Evolutionary conservation across 2,329 filamentous ascomycete genomes (phyloP).

Genomic region (Monosporascus sp.): DNA sequence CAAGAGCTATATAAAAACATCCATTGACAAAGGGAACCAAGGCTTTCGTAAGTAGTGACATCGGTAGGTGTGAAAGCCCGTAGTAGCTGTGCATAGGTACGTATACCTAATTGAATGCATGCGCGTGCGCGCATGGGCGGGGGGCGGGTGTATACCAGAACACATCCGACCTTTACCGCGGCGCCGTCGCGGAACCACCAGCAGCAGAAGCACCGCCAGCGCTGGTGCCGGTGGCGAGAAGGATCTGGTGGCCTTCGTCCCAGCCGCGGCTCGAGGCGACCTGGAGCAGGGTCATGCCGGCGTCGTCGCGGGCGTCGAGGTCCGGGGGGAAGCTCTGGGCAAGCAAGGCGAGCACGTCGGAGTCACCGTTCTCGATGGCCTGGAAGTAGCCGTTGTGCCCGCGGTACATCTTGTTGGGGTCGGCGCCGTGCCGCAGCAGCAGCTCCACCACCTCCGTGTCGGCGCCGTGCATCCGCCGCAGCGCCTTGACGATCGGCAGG

Average conservation of each 20-base stretch:
- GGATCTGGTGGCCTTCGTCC: conserved; percentile 48
- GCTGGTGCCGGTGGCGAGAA: conserved; percentile 21
- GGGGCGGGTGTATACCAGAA: too few species aligned
- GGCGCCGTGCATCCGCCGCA: conserved; percentile 50
- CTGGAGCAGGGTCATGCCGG: conserved; percentile 48
- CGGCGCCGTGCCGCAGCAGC: conserved; percentile 57
- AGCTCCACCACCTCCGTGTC: conserved; percentile 58
- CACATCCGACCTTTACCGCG: too few species aligned
- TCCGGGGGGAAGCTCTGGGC: conserved; percentile 45
- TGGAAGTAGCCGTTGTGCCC: conserved; percentile 63
- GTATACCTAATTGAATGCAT: too few species aligned
- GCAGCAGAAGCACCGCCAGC: too few species aligned
- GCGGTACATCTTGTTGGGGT: conserved; percentile 63
- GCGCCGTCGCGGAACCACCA: too few species aligned
- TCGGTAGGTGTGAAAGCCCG: too few species aligned
- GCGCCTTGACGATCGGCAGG: conserved; percentile 63
- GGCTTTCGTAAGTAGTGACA: too few species aligned
- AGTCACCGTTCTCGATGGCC: conserved; percentile 58
- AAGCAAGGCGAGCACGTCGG: conserved; percentile 46
- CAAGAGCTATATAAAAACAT: too few species aligned
- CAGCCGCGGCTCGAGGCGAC: conserved; percentile 54
- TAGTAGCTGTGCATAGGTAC: too few species aligned
- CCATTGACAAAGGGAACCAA: too few species aligned
- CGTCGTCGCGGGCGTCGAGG: conserved; percentile 47
- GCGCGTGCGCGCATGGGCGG: too few species aligned